Evolutionary conservation across 2,329 filamentous ascomycete genomes (phyloP), one percentile per base, ranked within the genome.

Genomic region (Aspergillus versicolor): DNA sequence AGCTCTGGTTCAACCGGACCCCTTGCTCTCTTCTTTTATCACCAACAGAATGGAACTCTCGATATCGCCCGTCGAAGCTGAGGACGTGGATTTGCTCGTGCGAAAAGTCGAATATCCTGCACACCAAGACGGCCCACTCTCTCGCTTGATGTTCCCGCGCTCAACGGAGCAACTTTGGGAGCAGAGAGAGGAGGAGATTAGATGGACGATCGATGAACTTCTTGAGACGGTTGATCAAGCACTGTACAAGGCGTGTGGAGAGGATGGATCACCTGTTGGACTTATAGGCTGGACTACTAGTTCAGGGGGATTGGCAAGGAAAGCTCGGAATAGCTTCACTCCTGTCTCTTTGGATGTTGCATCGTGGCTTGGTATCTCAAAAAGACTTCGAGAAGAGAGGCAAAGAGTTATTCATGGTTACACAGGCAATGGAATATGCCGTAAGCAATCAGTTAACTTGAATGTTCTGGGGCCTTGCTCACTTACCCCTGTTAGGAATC

Each of bases 161-260:
- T 45, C 51, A 46, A 34, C 4, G n/a, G 51, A 44, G 21, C n/a
- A 38, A 22, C n/a, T 38, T 8, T 19, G 8, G 51, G 51, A 38
- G 38, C 15, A 45, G 41, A 53, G 17, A 24, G 51, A 53, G 21
- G 41, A 43, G 3, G 51, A 53, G 27, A 53, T 40, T 5, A 24
- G 15, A 38, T 46, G 51, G 50, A n/a, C 41, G 12, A 37, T 37
- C 40, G 41, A 53, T 54, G 42, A 34, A 1, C 12, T 47, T 47
- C 52, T 30, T 41, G 41, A 54, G 42, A 40, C 52, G 5, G 32
- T 54, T 32, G 21, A 47, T 19, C 52, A 47, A 24, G 13, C 19
- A 41, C 43, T 54, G 52, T 48, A 54, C 52, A 54, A 54, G 42
- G 30, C 52, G 41, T 47, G 52, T 46, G 52, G 52, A 54, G 52